Conservation (phyloP, 2,329 filamentous ascomycete genomes). For the Claviceps paspali region DNA sequence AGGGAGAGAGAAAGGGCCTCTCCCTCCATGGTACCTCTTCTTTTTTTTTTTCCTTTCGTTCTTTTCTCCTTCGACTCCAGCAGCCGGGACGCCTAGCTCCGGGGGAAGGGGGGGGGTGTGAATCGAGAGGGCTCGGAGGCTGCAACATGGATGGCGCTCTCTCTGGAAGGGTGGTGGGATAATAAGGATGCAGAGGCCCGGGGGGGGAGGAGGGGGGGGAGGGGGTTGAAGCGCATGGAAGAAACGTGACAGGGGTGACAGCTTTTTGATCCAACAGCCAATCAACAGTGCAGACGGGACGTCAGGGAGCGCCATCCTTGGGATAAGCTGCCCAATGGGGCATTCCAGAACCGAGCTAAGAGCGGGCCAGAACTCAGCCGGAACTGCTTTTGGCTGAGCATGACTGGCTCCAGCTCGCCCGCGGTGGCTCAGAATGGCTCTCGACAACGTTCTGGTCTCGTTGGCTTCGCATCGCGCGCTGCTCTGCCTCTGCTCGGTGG, state of each 20-base stretch:
- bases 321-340: slow-evolving; percentile 35
- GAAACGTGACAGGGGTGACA: slow-evolving; percentile 33
- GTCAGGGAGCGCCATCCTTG: slow-evolving; percentile 19
- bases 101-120: slow-evolving; percentile 2
- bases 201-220: no score
- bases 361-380: slow-evolving; percentile 24
- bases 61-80: slow-evolving; percentile 2
- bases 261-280: slow-evolving; percentile 37
- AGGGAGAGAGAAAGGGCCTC: neutral
- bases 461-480: neutral
- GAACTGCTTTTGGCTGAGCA: slow-evolving; percentile 14
- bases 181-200: slow-evolving; percentile 10
- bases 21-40: slow-evolving; percentile 6
- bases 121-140: slow-evolving; percentile 1
- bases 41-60: neutral
- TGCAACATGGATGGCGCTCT: neutral
- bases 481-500: slow-evolving; percentile 1
- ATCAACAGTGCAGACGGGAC: slow-evolving; percentile 24
- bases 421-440: neutral
- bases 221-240: slow-evolving; percentile 31
- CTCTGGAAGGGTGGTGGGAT: slow-evolving; percentile 11
- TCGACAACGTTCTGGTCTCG: neutral
- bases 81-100: slow-evolving; percentile 4
- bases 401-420: neutral
- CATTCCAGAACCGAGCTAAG: slow-evolving; percentile 30